These are phyloP conservation scores for Daldinia eschscholtzii DNA, from an alignment of 2,329 filamentous ascomycete genomes.

Conservation along the genomic window DNA sequence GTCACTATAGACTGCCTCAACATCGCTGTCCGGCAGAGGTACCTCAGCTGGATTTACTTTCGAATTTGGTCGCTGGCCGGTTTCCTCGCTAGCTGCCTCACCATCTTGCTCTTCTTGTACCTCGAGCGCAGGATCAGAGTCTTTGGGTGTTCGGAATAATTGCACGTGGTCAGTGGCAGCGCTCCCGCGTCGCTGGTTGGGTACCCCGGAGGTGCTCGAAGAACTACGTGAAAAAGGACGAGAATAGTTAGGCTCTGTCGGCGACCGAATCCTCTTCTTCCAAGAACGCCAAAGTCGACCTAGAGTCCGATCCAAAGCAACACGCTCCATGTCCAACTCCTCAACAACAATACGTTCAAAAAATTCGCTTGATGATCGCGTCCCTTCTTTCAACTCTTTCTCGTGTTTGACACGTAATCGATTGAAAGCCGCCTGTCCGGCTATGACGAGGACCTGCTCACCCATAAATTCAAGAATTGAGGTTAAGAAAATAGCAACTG, in stretches of 20 bases:
- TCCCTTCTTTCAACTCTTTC: slow-evolving; percentile 68
- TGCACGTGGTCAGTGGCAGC: slow-evolving; percentile 56
- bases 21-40: slow-evolving; percentile 74
- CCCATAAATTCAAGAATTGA: slow-evolving; percentile 95
- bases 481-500: slow-evolving; percentile 94
- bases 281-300: slow-evolving; percentile 94
- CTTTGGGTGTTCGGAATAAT: slow-evolving; percentile 53
- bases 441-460: slow-evolving; percentile 89
- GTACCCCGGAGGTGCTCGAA: slow-evolving; percentile 50
- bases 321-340: slow-evolving; percentile 91
- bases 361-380: slow-evolving; percentile 60
- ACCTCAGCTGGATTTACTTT: slow-evolving; percentile 67
- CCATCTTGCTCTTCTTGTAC: slow-evolving; percentile 46
- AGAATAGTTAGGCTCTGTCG: slow-evolving; percentile 61
- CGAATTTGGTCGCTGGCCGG: slow-evolving; percentile 24
- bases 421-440: slow-evolving; percentile 84
- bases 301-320: slow-evolving; percentile 88
- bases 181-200: slow-evolving; percentile 57
- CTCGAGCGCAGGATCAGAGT: slow-evolving; percentile 33
- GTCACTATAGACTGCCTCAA: slow-evolving; percentile 75
- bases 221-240: slow-evolving; percentile 65
- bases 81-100: slow-evolving; percentile 20
- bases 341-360: slow-evolving; percentile 83
- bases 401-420: slow-evolving; percentile 71
- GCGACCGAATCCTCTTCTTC: slow-evolving; percentile 84